Conservation (phyloP, 2,329 filamentous ascomycete genomes). For the Colletotrichum nymphaeae region DNA sequence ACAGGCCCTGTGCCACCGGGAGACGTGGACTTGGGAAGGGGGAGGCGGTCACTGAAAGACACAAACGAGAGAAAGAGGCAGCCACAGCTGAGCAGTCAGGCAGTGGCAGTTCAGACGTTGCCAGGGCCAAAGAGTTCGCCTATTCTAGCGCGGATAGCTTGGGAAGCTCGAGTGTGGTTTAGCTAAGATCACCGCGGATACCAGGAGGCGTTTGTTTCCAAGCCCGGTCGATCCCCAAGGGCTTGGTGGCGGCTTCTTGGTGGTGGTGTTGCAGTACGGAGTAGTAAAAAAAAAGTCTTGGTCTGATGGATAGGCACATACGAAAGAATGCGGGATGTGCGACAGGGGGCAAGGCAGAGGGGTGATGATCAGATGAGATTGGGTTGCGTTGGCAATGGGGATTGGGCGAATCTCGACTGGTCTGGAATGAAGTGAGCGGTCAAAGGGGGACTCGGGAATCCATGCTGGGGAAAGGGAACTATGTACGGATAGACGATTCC, state of each 20-base stretch:
- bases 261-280: neutral
- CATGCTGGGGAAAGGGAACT: neutral
- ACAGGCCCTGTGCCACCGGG: neutral
- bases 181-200: conserved; percentile 13
- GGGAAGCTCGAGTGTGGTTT: neutral
- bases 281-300: neutral
- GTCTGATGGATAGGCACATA: neutral
- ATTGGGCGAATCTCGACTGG: conserved; percentile 23
- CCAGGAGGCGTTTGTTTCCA: conserved; percentile 7
- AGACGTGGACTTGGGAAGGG: neutral
- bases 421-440: conserved; percentile 23
- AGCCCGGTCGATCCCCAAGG: neutral
- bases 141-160: conserved; percentile 5
- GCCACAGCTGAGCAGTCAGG: neutral
- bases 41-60: neutral
- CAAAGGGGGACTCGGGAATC: neutral
- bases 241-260: neutral
- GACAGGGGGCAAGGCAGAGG: conserved; percentile 11
- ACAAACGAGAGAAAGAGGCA: neutral
- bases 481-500: too few species aligned
- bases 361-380: conserved; percentile 30
- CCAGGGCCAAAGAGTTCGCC: neutral
- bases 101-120: neutral
- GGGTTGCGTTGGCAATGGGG: conserved; percentile 23
- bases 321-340: conserved; percentile 33